Evolutionary conservation across 768 basidiomycete species (phyloP).

Genomic region (Tephrocybe sp.): DNA sequence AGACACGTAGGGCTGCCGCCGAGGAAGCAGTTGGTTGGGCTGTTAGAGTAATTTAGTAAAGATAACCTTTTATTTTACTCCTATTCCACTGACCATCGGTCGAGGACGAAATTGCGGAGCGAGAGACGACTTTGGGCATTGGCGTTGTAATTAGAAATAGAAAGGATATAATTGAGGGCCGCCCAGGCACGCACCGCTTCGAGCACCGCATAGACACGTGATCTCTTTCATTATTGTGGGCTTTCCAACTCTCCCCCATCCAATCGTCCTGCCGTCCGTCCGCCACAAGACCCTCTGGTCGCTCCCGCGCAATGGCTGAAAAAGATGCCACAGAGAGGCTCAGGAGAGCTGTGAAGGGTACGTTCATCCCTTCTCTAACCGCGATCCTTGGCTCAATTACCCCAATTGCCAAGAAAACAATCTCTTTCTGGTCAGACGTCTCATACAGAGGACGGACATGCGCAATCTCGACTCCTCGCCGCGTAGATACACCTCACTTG

Average conservation of each 20-base stretch:
- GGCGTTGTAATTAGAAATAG: conserved; percentile 7
- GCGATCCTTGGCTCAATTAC: conserved; percentile 12
- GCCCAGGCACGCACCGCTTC: conserved; percentile 19
- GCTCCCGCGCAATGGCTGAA: conserved; percentile 62
- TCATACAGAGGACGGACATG: conserved; percentile 84
- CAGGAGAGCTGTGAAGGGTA: conserved; percentile 80
- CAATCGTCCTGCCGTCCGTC: conserved; percentile 9
- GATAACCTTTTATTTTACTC: too few relatives aligned
- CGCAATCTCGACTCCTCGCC: conserved; percentile 83
- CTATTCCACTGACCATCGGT: conserved; percentile 64
- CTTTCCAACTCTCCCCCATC: conserved; percentile 10
- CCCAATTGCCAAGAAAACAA: conserved; percentile 86
- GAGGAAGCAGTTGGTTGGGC: conserved; percentile 81
- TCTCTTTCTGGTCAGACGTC: conserved; percentile 86
- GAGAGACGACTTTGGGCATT: conserved; percentile 93
- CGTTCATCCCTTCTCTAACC: conserved; percentile 4
- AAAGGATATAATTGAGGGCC: conserved; percentile 7
- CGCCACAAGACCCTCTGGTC: neutral
- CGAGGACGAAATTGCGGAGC: conserved; percentile 86
- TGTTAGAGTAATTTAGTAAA: conserved; percentile 25
- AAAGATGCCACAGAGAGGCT: conserved; percentile 76
- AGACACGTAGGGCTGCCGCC: conserved; percentile 74
- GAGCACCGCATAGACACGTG: conserved; percentile 20
- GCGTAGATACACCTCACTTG: conserved; percentile 81
- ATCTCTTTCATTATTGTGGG: conserved; percentile 18